Evolutionary conservation across 1,284 basidiomycete genomes (phyloP).

Genomic region (Pisolithus thermaeus): DNA sequence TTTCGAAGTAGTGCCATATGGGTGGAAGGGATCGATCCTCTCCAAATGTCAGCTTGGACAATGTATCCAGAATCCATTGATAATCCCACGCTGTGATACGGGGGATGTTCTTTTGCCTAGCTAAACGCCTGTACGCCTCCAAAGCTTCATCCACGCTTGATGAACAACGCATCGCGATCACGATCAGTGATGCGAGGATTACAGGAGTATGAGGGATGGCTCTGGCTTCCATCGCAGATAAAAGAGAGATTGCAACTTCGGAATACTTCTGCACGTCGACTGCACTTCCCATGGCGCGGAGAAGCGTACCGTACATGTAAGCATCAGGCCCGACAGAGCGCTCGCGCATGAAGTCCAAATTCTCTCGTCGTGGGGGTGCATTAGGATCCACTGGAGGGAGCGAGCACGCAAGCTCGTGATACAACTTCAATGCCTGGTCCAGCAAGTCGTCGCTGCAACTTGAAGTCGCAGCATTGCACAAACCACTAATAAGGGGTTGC

Average conservation of each 20-base stretch:
- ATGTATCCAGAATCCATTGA: conserved; percentile 54
- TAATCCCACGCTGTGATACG: conserved; percentile 54
- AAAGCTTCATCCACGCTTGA: conserved; percentile 54
- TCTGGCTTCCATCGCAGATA: conserved; percentile 50
- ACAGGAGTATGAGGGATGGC: conserved; percentile 32
- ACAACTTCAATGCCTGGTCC: conserved; percentile 46
- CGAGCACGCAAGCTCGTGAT: conserved; percentile 36
- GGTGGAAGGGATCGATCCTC: conserved; percentile 41
- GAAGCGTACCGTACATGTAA: conserved; percentile 50
- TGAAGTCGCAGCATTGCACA: conserved; percentile 37
- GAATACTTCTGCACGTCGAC: conserved; percentile 40
- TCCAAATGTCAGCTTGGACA: conserved; percentile 51
- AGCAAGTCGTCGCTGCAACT: conserved; percentile 36
- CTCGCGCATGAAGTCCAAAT: conserved; percentile 15
- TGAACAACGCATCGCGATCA: conserved; percentile 55
- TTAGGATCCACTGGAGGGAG: conserved; percentile 12
- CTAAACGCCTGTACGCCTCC: conserved; percentile 48
- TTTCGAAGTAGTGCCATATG: conserved; percentile 65
- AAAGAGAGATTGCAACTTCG: conserved; percentile 42
- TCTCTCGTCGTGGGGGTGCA: conserved; percentile 1
- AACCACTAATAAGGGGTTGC: conserved; percentile 44
- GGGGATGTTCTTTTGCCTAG: conserved; percentile 30
- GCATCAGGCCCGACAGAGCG: conserved; percentile 38
- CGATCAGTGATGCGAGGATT: conserved; percentile 47
- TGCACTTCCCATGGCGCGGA: conserved; percentile 48